Evolutionary conservation across 192 early-diverging fungal genomes (phyloP).

Genomic region (Coemansia sp.): DNA sequence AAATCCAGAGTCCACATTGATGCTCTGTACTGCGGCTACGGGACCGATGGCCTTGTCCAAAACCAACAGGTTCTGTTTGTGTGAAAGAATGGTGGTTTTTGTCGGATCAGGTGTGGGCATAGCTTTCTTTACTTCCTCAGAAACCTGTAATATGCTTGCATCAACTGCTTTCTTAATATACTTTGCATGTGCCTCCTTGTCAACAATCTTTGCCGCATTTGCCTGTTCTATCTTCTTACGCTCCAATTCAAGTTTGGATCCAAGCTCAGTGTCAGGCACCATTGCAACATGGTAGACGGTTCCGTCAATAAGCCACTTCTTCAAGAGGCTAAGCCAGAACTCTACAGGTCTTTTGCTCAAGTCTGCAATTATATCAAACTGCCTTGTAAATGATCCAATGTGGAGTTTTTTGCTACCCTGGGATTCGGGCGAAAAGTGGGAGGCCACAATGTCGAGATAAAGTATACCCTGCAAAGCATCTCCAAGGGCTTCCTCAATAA

Average conservation of each 20-base stretch:
- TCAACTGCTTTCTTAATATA: constrained; percentile 53
- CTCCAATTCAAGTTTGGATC: constrained; percentile 25
- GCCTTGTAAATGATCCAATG: constrained; percentile 25
- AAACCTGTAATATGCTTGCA: constrained; percentile 39
- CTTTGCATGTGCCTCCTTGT: constrained; percentile 41
- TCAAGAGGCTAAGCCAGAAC: constrained; percentile 45
- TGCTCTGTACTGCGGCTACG: constrained; percentile 59
- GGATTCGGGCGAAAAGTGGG: constrained; percentile 32
- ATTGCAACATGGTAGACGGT: constrained; percentile 27
- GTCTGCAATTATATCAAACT: constrained; percentile 32
- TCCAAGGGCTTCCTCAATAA: constrained; percentile 37
- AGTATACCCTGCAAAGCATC: constrained; percentile 23
- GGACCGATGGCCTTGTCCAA: constrained; percentile 33
- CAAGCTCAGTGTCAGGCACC: constrained; percentile 28
- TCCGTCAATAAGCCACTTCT: constrained; percentile 42
- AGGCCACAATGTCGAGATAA: constrained; percentile 36
- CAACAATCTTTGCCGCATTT: constrained; percentile 24
- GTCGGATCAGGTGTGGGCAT: constrained; percentile 58
- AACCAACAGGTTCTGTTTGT: constrained; percentile 6
- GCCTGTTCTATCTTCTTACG: constrained; percentile 25
- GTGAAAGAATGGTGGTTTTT: constrained; percentile 18
- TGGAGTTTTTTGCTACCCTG: neutral
- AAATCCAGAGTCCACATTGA: constrained; percentile 71
- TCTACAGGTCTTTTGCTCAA: constrained; percentile 21
- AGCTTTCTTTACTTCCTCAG: constrained; percentile 53